Evolutionary conservation across 106 monocot species (phyloP), one percentile per base, ranked within the genome.

Genomic region (Iris macrosiphon): DNA sequence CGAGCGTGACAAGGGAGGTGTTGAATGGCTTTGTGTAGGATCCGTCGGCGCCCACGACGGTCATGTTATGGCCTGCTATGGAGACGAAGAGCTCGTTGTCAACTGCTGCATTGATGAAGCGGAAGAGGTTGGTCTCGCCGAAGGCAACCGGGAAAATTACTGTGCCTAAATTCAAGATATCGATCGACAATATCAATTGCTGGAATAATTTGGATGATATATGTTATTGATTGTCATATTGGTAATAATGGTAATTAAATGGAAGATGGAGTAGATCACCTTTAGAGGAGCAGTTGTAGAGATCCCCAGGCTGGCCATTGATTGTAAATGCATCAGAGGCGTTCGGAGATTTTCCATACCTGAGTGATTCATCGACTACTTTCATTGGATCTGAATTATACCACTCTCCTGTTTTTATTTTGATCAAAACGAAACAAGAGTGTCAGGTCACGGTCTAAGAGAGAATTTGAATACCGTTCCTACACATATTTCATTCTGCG

Each of bases 381-480:
- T 62, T 26, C 29, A 79, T 41, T 45, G 79, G 83, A 25, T 89
- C 64, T 14, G 34, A 39, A 35, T 70, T 76, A 83, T 83, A 89
- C 88, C 88, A 89, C 51, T 89, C 83, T 6, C 83, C 88, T 88
- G 75, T 66, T 21, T 49, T n/a, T n/a, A n/a, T n/a, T n/a, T n/a
- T n/a, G n/a, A n/a, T n/a, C n/a, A n/a, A n/a, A n/a, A n/a, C n/a
- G n/a, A n/a, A n/a, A n/a, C n/a, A n/a, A n/a, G n/a, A n/a, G n/a
- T n/a, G n/a, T n/a, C n/a, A n/a, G n/a, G n/a, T n/a, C n/a, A n/a
- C n/a, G n/a, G n/a, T n/a, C n/a, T n/a, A n/a, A n/a, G n/a, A n/a
- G n/a, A n/a, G n/a, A n/a, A n/a, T n/a, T n/a, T n/a, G n/a, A n/a
- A n/a, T n/a, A n/a, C n/a, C n/a, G n/a, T n/a, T n/a, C n/a, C n/a